Evolutionary conservation across 2,329 filamentous ascomycete species (phyloP).

Genomic region (Penicillium olsonii): DNA sequence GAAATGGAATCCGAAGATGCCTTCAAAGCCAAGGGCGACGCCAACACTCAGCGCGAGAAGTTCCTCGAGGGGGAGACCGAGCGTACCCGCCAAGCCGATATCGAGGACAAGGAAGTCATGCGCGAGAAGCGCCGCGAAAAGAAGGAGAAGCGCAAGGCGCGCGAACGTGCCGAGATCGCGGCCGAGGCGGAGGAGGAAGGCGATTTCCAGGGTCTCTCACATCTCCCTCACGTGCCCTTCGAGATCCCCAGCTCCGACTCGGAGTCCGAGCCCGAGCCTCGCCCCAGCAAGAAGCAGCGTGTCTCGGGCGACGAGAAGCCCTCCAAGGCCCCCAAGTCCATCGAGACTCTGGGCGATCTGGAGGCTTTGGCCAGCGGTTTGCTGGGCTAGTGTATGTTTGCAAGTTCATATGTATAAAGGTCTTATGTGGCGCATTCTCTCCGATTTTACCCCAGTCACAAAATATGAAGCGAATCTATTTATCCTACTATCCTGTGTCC

Average conservation of each 20-base stretch:
- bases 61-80: conserved; percentile 77
- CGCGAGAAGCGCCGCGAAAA: conserved; percentile 67
- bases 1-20: conserved; percentile 82
- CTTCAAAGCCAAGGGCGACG: conserved; percentile 73
- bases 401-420: conserved; percentile 13
- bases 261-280: conserved; percentile 26
- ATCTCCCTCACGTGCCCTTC: conserved; percentile 24
- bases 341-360: conserved; percentile 50
- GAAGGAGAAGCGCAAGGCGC: conserved; percentile 48
- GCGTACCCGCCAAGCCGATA: conserved; percentile 72
- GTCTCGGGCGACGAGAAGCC: conserved; percentile 31
- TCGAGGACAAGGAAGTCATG: conserved; percentile 77
- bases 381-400: conserved; percentile 33
- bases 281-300: conserved; percentile 43
- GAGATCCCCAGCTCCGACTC: conserved; percentile 19
- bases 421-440: conserved; percentile 16
- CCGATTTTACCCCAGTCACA: not conserved
- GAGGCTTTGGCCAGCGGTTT: conserved; percentile 49
- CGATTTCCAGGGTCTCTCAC: conserved; percentile 16
- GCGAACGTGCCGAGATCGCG: conserved; percentile 38
- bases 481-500: not conserved
- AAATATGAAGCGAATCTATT: conserved; percentile 9
- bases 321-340: conserved; percentile 23
- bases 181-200: conserved; percentile 33
- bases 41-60: conserved; percentile 71